Percentiles rank a stretch among this genome's conserved stretches.
These are phyloP conservation scores for Auriscalpium microsporum DNA, from an alignment of 768 basidiomycete genomes.

Conservation along the genomic window DNA sequence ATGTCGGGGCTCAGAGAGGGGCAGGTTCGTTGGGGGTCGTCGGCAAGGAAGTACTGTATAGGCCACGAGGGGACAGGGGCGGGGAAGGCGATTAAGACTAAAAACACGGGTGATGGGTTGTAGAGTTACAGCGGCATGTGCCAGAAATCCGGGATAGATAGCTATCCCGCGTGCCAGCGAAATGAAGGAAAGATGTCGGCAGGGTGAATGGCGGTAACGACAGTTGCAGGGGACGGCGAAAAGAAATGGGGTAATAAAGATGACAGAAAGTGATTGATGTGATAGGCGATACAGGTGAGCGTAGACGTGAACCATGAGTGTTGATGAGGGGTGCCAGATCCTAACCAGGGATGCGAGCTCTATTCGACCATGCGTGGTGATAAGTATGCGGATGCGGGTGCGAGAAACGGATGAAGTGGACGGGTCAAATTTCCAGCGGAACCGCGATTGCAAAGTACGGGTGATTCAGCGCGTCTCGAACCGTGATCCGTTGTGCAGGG, in stretches of 20 bases:
- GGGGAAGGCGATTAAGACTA: too few species aligned
- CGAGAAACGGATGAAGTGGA: neutral
- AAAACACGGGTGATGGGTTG: too few species aligned
- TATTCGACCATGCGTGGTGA: constrained; percentile 6
- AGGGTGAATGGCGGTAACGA: too few species aligned
- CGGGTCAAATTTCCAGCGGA: constrained; percentile 53
- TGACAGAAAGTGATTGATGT: neutral
- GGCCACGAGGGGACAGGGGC: too few species aligned
- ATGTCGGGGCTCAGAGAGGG: too few species aligned
- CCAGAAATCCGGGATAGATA: too few species aligned
- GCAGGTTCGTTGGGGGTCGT: too few species aligned
- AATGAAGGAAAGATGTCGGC: too few species aligned
- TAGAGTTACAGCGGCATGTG: too few species aligned
- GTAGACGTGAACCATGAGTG: neutral
- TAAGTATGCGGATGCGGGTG: neutral
- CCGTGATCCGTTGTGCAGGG: constrained; percentile 79
- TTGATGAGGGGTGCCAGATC: constrained; percentile 1
- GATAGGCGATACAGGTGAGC: constrained; percentile 3
- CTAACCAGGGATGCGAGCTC: constrained; percentile 7
- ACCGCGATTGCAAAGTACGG: constrained; percentile 73
- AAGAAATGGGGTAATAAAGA: neutral
- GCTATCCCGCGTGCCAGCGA: too few species aligned
- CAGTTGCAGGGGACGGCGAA: neutral
- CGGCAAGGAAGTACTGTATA: too few species aligned
- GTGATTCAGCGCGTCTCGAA: constrained; percentile 80